Evolutionary conservation across 2,329 filamentous ascomycete species (phyloP).

Genomic region (Botrytis byssoidea): DNA sequence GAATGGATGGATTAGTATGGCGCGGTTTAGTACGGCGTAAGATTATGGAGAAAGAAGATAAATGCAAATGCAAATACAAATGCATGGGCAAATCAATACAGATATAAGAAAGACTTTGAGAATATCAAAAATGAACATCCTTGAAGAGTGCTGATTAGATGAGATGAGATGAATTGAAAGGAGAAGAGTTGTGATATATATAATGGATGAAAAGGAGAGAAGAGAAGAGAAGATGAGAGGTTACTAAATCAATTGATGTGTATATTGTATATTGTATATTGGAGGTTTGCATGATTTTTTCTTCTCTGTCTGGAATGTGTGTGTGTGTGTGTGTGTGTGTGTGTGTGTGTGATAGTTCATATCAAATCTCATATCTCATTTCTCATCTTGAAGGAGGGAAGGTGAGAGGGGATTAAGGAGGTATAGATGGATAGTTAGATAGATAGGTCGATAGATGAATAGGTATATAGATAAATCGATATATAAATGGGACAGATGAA

Average conservation of each 20-base stretch:
- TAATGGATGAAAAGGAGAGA: neutral
- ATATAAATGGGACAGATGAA: too few relatives aligned
- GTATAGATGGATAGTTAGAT: too few relatives aligned
- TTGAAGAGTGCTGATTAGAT: neutral
- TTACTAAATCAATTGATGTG: too few relatives aligned
- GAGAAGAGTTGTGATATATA: neutral
- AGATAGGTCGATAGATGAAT: too few relatives aligned
- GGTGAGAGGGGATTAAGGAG: neutral
- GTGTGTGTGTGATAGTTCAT: too few relatives aligned
- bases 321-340: neutral
- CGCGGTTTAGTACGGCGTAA: neutral
- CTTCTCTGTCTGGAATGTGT: neutral
- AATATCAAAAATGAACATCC: neutral
- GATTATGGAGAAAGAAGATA: neutral
- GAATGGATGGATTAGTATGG: neutral
- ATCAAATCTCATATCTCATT: too few relatives aligned
- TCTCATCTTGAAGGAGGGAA: neutral
- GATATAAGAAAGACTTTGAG: neutral
- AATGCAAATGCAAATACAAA: neutral
- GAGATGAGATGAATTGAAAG: neutral
- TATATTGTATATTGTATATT: neutral
- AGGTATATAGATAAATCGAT: too few relatives aligned
- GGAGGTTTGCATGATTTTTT: neutral
- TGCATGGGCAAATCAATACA: neutral
- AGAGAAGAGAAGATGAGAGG: neutral